Conservation (phyloP, 2,329 filamentous ascomycete species). For the Cladobotryum mycophilum region DNA sequence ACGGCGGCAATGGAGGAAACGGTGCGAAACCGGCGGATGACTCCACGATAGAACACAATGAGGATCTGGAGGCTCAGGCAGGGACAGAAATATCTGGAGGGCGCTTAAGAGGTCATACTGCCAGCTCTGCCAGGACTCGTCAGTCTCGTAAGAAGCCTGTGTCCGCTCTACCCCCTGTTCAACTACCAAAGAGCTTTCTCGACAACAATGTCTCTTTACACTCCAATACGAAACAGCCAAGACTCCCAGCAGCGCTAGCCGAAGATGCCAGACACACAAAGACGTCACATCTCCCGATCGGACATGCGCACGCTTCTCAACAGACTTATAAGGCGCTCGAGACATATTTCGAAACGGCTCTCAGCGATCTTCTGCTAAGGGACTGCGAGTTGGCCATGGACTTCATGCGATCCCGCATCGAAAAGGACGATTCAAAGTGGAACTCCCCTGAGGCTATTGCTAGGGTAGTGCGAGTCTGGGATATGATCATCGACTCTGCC, state of each 20-base stretch:
- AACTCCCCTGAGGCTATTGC: conserved; percentile 14
- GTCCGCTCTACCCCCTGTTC: conserved; percentile 43
- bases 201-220: conserved; percentile 39
- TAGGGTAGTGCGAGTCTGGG: conserved; percentile 20
- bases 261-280: conserved; percentile 28
- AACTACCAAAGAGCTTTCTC: conserved; percentile 53
- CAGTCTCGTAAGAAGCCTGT: conserved; percentile 27
- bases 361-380: conserved; percentile 17
- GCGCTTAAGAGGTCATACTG: conserved; percentile 21
- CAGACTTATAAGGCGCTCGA: conserved; percentile 23
- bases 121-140: conserved; percentile 24
- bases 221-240: conserved; percentile 19
- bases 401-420: conserved; percentile 8
- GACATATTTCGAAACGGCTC: conserved; percentile 26
- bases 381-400: conserved; percentile 15
- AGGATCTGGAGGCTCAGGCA: conserved; percentile 22
- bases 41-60: conserved; percentile 20
- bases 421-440: conserved; percentile 7
- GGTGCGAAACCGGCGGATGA: conserved; percentile 24
- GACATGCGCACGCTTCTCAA: conserved; percentile 17
- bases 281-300: conserved; percentile 23
- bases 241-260: conserved; percentile 25
- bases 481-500: conserved; percentile 32
- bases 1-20: conserved; percentile 8
- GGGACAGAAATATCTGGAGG: conserved; percentile 22